phyloP scores from a whole-genome alignment of 2,329 filamentous ascomycete species.

The Colletotrichum phormii region DNA sequence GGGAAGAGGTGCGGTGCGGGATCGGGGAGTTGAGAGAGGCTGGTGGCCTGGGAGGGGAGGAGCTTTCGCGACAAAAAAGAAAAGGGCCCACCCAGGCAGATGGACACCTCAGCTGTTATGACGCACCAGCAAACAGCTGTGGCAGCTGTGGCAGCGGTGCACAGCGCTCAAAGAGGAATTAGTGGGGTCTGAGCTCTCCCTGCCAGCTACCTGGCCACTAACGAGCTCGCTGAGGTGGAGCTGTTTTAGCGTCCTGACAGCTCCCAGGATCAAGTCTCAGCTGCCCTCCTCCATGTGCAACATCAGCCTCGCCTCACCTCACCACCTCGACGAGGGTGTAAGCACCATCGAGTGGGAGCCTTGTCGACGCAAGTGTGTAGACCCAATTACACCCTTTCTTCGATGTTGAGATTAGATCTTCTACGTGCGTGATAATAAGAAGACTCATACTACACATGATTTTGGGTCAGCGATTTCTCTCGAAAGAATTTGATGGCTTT shows the following conservation, averaged over 20 bases:
- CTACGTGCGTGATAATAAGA: too few species aligned
- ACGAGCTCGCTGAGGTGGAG: not conserved
- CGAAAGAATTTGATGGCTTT: too few species aligned
- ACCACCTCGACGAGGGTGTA: too few species aligned
- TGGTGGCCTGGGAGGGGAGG: not conserved
- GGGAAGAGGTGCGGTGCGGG: constrained; percentile 18
- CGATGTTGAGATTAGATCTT: too few species aligned
- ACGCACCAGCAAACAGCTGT: not conserved
- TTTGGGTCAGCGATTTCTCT: too few species aligned
- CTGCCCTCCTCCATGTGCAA: not conserved
- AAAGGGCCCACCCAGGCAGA: not conserved
- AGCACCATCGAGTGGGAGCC: too few species aligned
- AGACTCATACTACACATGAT: too few species aligned
- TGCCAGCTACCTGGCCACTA: not conserved
- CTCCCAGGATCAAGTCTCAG: not conserved
- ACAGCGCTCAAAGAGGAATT: not conserved
- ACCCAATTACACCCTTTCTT: not conserved
- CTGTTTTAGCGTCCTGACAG: not conserved
- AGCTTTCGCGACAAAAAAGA: not conserved
- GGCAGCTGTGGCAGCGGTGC: not conserved
- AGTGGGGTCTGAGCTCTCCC: not conserved
- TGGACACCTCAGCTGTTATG: constrained; percentile 16
- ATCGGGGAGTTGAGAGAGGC: constrained; percentile 1
- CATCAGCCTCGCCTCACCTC: not conserved
- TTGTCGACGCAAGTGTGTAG: not conserved